Base-by-base conservation (phyloP, 2,329 filamentous ascomycete species). In the Nothophoma quercina region DNA sequence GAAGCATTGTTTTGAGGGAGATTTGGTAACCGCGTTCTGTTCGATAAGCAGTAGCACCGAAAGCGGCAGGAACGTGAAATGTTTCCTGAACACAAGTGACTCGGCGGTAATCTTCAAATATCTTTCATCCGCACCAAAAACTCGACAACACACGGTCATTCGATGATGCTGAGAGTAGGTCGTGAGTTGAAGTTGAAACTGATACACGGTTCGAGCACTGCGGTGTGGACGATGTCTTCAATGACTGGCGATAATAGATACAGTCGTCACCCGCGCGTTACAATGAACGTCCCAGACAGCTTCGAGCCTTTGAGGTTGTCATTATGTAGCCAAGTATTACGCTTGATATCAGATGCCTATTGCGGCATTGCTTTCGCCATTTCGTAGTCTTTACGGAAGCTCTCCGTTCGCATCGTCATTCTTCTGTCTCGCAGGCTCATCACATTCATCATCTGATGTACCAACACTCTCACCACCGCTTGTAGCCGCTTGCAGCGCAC, bases 21-120 rank as follows among this genome's bases (percentile, higher is more conserved):
- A 19, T 35, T 46, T 38, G 18, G 25, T 15, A 46, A 46, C 21
- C 26, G 23, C 16, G 25, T 47, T 38, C 16, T 22, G 16, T 34
- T 51, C 15, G 15, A 46, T 49, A 35, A 51, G 34, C 34, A 23
- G 23, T 16, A 34, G 18, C n/a, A 22, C 22, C 26, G 7, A 36
- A 36, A n/a, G 5, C 4, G 16, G 18, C 7, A 41, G 38, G 16
- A 13, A 5, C 18, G 6, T 18, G 50, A 43, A 53, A 53, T 28
- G 15, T 47, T 53, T 33, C 36, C 21, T 19, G 21, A 13, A 12
- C 26, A 34, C 19, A 7, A 19, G 42, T 7, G 38, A 5, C 18
- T 19, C 9, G 10, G 12, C 32, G 29, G 50, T 53, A 47, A 43
- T 53, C 32, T 52, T 42, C 25, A 19, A 6, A 7, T 16, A 26